These are phyloP conservation scores for Sergeia podlipaevii DNA, from an alignment of 208 protist species.

Conservation along the genomic window DNA sequence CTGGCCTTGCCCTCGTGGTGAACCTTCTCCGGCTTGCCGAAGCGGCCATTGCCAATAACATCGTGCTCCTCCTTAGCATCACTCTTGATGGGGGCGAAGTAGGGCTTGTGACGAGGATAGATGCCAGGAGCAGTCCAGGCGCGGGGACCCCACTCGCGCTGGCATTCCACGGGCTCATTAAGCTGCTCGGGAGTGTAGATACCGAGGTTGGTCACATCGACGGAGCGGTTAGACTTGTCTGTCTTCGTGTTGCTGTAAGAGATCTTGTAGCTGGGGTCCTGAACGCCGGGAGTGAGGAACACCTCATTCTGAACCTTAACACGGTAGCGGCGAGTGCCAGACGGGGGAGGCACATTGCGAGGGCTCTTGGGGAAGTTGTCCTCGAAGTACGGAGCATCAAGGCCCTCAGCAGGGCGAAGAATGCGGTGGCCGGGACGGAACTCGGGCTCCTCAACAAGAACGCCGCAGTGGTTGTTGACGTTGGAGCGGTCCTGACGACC, in stretches of 20 bases:
- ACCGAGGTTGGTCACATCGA: constrained; percentile 72
- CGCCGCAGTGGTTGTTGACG: constrained; percentile 32
- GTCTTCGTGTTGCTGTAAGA: constrained; percentile 15
- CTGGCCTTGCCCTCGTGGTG: constrained; percentile 28
- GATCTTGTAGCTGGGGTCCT: constrained; percentile 8
- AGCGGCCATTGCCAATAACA: constrained; percentile 67
- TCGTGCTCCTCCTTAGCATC: constrained; percentile 74
- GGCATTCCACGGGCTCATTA: constrained; percentile 39
- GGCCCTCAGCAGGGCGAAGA: constrained; percentile 13
- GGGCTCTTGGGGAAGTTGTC: constrained; percentile 44
- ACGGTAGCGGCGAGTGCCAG: constrained; percentile 30
- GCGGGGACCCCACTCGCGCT: constrained; percentile 44
- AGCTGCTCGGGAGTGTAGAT: constrained; percentile 63
- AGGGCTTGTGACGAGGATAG: constrained; percentile 30
- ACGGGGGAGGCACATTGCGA: constrained; percentile 12
- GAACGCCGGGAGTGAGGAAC: constrained; percentile 11
- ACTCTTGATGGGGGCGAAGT: constrained; percentile 52
- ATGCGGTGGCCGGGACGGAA: constrained; percentile 38
- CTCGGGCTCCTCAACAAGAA: constrained; percentile 22
- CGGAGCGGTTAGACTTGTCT: constrained; percentile 64
- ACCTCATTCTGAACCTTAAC: constrained; percentile 11
- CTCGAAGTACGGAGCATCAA: constrained; percentile 66
- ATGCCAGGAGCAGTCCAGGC: constrained; percentile 43
- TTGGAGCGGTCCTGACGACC: background rate
- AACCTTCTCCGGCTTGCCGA: constrained; percentile 38